phyloP scores from a whole-genome alignment of 805 yeast species.

The Kazachstania psychrophila region DNA sequence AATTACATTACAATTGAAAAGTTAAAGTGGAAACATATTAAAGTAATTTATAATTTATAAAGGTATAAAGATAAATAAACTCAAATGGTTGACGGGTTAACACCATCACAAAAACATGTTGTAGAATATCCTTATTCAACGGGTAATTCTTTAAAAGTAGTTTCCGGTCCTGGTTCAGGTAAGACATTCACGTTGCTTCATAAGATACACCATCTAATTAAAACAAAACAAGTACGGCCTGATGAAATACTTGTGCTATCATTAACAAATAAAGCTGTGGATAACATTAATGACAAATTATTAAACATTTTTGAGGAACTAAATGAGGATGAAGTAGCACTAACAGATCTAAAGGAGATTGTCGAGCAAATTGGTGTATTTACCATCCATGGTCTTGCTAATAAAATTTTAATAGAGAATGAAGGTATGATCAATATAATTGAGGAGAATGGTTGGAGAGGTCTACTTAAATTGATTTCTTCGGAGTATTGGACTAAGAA shows the following conservation, averaged over 20 bases:
- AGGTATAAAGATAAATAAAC: too few species aligned
- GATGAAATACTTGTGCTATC: conserved; percentile 51
- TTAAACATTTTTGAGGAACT: conserved; percentile 28
- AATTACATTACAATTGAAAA: too few species aligned
- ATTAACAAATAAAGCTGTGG: conserved; percentile 62
- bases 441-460: conserved; percentile 49
- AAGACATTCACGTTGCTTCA: conserved; percentile 53
- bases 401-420: conserved; percentile 36
- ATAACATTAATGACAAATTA: conserved; percentile 33
- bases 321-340: conserved; percentile 10
- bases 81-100: conserved; percentile 20
- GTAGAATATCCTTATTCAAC: conserved; percentile 35
- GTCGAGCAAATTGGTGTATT: conserved; percentile 33
- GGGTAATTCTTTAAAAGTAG: conserved; percentile 38
- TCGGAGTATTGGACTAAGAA: conserved; percentile 12
- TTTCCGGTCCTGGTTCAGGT: conserved; percentile 72
- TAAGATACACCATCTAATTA: conserved; percentile 42
- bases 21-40: too few species aligned
- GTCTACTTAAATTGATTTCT: conserved; percentile 32
- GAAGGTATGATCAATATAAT: conserved; percentile 34
- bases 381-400: conserved; percentile 61
- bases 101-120: conserved; percentile 39
- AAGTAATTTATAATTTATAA: too few species aligned
- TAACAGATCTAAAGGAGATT: conserved; percentile 7
- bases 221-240: conserved; percentile 34